Percentiles rank a stretch among this genome's conserved stretches.
Evolutionary conservation across 495 filamentous ascomycete species (phyloP).

Genomic region (Aspergillus hancockii): DNA sequence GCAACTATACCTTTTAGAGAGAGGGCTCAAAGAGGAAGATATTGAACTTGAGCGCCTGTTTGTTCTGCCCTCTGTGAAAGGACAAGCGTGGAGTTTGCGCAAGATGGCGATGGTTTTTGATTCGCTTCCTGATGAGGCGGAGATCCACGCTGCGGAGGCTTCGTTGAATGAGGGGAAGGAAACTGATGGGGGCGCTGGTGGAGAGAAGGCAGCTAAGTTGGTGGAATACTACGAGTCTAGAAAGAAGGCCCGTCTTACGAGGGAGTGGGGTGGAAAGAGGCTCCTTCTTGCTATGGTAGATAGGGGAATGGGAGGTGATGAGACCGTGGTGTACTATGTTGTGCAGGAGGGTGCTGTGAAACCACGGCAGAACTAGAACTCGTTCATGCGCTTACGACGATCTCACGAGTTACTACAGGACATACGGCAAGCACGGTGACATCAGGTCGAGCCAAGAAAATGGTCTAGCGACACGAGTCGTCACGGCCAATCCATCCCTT

Average conservation of each 20-base stretch:
- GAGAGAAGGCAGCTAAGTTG: slow-evolving; percentile 34
- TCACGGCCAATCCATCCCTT: background rate
- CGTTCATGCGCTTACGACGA: background rate
- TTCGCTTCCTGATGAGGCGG: slow-evolving; percentile 49
- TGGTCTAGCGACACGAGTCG: background rate
- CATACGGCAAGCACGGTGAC: background rate
- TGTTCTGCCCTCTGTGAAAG: slow-evolving; percentile 80
- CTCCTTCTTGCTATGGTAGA: slow-evolving; percentile 79
- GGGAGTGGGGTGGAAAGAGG: slow-evolving; percentile 61
- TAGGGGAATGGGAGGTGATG: slow-evolving; percentile 65
- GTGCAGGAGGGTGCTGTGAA: slow-evolving; percentile 95
- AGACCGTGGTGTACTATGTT: slow-evolving; percentile 92
- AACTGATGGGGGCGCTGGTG: slow-evolving; percentile 13
- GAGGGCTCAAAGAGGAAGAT: slow-evolving; percentile 46
- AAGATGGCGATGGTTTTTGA: slow-evolving; percentile 82
- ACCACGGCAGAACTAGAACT: slow-evolving; percentile 81
- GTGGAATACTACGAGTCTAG: slow-evolving; percentile 41
- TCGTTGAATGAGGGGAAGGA: slow-evolving; percentile 24
- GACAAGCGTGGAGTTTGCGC: slow-evolving; percentile 79
- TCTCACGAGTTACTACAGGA: background rate
- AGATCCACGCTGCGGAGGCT: slow-evolving; percentile 11
- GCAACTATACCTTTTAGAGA: slow-evolving; percentile 75
- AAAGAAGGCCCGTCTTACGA: slow-evolving; percentile 29
- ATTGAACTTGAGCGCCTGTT: slow-evolving; percentile 69
- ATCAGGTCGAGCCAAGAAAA: background rate